phyloP scores from a whole-genome alignment of 108 stramenopile genomes.

The Cyclotella sp. region DNA sequence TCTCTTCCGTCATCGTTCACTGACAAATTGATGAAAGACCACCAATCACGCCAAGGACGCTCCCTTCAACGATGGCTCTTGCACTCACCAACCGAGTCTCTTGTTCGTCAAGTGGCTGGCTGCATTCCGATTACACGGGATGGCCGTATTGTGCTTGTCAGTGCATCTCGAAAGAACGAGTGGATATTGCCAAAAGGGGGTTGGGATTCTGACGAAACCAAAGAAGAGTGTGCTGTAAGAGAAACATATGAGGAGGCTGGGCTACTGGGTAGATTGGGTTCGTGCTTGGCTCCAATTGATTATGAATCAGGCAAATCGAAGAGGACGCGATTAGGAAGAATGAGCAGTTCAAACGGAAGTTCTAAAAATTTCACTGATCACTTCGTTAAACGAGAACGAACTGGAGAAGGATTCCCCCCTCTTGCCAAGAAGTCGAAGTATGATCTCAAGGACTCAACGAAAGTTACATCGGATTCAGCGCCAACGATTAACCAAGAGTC shows the following conservation, averaged over 20 bases:
- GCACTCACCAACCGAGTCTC: constrained; percentile 50
- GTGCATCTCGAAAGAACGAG: constrained; percentile 76
- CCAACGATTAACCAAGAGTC: constrained; percentile 17
- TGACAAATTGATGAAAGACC: constrained; percentile 60
- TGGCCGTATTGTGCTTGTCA: constrained; percentile 80
- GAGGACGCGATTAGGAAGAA: constrained; percentile 59
- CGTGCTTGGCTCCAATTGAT: constrained; percentile 66
- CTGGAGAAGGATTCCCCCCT: not conserved
- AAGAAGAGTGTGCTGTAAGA: constrained; percentile 86
- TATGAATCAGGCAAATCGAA: constrained; percentile 86
- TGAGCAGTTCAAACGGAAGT: not conserved
- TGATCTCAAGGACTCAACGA: not conserved
- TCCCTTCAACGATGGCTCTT: constrained; percentile 69
- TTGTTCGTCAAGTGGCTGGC: constrained; percentile 74
- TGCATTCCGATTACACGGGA: constrained; percentile 76
- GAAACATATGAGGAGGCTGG: constrained; percentile 95
- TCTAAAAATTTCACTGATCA: not conserved
- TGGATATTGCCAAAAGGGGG: constrained; percentile 98
- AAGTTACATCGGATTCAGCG: constrained; percentile 14
- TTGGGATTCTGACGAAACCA: constrained; percentile 92
- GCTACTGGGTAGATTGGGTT: constrained; percentile 77
- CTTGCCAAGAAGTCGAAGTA: constrained; percentile 1
- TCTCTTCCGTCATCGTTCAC: constrained; percentile 43
- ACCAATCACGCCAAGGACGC: constrained; percentile 74
- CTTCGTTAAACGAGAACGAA: no score